phyloP scores from a whole-genome alignment of 2,329 filamentous ascomycete species.

The Chaetomium strumarium region DNA sequence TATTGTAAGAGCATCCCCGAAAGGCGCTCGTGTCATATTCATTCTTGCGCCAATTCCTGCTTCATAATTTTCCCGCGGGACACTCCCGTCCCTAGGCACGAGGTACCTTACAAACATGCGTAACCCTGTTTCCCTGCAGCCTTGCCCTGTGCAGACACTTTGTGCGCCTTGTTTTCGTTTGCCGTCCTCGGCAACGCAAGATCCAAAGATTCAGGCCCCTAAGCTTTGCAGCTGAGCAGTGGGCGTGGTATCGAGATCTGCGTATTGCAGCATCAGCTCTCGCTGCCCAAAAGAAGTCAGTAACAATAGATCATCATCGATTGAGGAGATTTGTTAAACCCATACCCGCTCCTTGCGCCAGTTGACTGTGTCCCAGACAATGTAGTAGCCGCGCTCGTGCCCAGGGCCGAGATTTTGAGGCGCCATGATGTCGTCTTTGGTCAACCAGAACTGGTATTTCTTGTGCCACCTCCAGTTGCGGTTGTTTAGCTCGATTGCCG shows the following conservation, averaged over 20 bases:
- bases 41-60: slow-evolving; percentile 1
- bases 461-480: slow-evolving; percentile 66
- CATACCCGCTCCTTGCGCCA: slow-evolving; percentile 59
- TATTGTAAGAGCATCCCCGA: background rate
- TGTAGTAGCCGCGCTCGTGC: slow-evolving; percentile 60
- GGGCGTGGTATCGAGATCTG: slow-evolving; percentile 40
- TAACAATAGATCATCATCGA: slow-evolving; percentile 18
- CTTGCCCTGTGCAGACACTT: background rate
- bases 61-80: background rate
- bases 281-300: slow-evolving; percentile 35
- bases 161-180: background rate
- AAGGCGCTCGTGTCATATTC: background rate
- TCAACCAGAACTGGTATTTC: slow-evolving; percentile 60
- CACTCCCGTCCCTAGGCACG: too few species aligned
- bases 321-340: background rate
- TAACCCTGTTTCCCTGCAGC: background rate
- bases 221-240: slow-evolving; percentile 11
- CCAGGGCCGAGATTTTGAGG: slow-evolving; percentile 53
- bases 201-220: slow-evolving; percentile 6
- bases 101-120: slow-evolving; percentile 7
- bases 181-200: too few species aligned
- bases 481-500: slow-evolving; percentile 55
- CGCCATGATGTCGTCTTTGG: slow-evolving; percentile 61
- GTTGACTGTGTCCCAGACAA: slow-evolving; percentile 57
- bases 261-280: slow-evolving; percentile 56